Percentiles rank a stretch among this genome's conserved stretches.
Evolutionary conservation across 2,329 filamentous ascomycete genomes (phyloP).

Genomic region (Nigrospora osmanthi): DNA sequence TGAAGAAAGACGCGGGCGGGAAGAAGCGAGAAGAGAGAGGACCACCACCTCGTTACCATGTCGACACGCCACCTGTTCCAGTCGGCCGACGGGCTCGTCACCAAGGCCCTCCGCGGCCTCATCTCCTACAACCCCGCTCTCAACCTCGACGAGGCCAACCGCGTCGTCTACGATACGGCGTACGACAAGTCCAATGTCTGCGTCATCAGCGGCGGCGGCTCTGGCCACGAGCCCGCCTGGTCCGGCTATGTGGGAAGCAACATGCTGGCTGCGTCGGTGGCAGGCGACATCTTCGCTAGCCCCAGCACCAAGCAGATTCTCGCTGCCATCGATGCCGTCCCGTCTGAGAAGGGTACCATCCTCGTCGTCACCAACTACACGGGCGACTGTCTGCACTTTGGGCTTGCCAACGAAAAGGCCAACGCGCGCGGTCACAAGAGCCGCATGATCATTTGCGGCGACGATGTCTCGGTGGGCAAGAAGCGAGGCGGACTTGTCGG

Average conservation of each 20-base stretch:
- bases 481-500: slow-evolving; percentile 50
- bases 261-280: slow-evolving; percentile 52
- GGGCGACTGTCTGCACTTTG: slow-evolving; percentile 55
- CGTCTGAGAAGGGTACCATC: slow-evolving; percentile 47
- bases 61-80: slow-evolving; percentile 45
- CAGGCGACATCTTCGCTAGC: slow-evolving; percentile 56
- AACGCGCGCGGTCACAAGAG: slow-evolving; percentile 45
- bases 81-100: slow-evolving; percentile 44
- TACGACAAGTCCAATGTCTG: slow-evolving; percentile 36
- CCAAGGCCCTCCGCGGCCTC: slow-evolving; percentile 41
- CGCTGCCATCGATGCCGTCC: slow-evolving; percentile 46
- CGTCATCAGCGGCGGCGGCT: slow-evolving; percentile 47
- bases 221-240: slow-evolving; percentile 56
- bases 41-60: slow-evolving; percentile 23
- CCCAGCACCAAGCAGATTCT: slow-evolving; percentile 57
- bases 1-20: too few species aligned
- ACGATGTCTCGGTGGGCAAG: slow-evolving; percentile 57
- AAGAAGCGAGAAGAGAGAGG: neutral
- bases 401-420: slow-evolving; percentile 50
- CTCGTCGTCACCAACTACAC: slow-evolving; percentile 60
- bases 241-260: slow-evolving; percentile 55
- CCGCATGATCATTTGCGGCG: slow-evolving; percentile 52
- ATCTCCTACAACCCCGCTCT: slow-evolving; percentile 45
- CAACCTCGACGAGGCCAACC: slow-evolving; percentile 39
- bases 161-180: slow-evolving; percentile 41